A percentile compares a stretch with the other conserved stretches of the same genome.
Evolutionary conservation across 768 basidiomycete genomes (phyloP).

Genomic region (Mycena amicta): DNA sequence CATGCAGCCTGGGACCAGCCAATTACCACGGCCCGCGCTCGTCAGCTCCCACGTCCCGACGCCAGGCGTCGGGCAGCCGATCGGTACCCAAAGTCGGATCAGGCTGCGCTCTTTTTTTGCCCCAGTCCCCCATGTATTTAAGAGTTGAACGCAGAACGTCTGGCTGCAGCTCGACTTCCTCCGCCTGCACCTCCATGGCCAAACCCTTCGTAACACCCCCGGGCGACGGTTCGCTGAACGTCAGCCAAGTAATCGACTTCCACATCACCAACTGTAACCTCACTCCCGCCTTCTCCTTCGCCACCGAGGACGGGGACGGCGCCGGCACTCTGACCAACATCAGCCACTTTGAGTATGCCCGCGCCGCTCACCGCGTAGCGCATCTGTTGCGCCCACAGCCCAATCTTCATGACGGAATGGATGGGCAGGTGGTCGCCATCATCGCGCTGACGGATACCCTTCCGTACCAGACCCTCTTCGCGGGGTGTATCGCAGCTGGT

Average conservation of each 20-base stretch:
- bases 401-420: too few species aligned
- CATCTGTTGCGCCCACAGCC: slow-evolving; percentile 38
- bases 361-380: slow-evolving; percentile 45
- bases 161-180: too few species aligned
- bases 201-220: neutral
- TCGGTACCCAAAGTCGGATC: too few species aligned
- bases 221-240: neutral
- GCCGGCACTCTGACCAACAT: slow-evolving; percentile 29
- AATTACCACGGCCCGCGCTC: too few species aligned
- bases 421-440: slow-evolving; percentile 38
- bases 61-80: too few species aligned
- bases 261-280: neutral
- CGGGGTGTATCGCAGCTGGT: slow-evolving; percentile 42
- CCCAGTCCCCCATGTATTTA: too few species aligned
- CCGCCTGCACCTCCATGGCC: too few species aligned
- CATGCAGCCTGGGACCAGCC: too few species aligned
- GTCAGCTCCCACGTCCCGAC: too few species aligned
- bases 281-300: slow-evolving; percentile 20
- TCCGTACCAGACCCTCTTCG: slow-evolving; percentile 43
- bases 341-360: slow-evolving; percentile 44
- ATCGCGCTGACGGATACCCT: slow-evolving; percentile 37
- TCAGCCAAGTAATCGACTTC: neutral
- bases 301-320: slow-evolving; percentile 23
- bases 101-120: too few species aligned
- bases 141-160: too few species aligned